These are phyloP conservation scores for Chaetomium tenue DNA, from an alignment of 495 filamentous ascomycete genomes.

Conservation along the genomic window DNA sequence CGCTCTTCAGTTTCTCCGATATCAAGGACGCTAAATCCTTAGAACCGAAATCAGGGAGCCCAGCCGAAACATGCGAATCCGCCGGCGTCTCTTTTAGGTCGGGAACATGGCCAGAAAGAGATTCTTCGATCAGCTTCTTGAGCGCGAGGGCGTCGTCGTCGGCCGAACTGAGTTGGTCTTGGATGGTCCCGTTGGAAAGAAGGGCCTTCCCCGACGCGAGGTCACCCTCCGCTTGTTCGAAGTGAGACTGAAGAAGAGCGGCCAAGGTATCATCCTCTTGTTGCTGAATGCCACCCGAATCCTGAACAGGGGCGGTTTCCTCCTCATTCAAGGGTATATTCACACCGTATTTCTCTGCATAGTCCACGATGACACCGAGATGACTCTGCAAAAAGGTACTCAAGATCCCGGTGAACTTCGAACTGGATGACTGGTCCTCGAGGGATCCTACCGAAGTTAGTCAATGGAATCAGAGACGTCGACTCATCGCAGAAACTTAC, in stretches of 20 bases:
- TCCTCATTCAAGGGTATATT: conserved; percentile 40
- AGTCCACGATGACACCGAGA: conserved; percentile 61
- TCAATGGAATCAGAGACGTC: background rate
- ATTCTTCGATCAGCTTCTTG: conserved; percentile 31
- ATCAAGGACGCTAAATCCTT: conserved; percentile 33
- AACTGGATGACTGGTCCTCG: conserved; percentile 75
- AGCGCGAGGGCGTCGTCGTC: conserved; percentile 25
- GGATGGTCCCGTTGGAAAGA: conserved; percentile 7
- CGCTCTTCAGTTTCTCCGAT: conserved; percentile 27
- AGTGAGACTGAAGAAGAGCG: conserved; percentile 28
- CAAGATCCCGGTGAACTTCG: conserved; percentile 71
- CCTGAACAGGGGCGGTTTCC: conserved; percentile 21
- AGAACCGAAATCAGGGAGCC: conserved; percentile 18
- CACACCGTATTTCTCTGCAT: conserved; percentile 43
- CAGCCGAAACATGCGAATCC: conserved; percentile 14
- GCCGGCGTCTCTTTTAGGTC: conserved; percentile 20
- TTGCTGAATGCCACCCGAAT: conserved; percentile 20
- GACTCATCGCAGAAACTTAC: conserved; percentile 30
- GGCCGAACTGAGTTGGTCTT: conserved; percentile 9
- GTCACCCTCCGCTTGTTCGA: conserved; percentile 10
- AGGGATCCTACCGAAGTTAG: conserved; percentile 51
- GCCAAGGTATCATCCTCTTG: conserved; percentile 39
- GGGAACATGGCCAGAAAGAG: conserved; percentile 20
- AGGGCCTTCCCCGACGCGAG: conserved; percentile 16
- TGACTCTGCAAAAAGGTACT: conserved; percentile 74